Conservation (phyloP, 371 early-diverging fungal genomes). For the Mortierella sp. region DNA sequence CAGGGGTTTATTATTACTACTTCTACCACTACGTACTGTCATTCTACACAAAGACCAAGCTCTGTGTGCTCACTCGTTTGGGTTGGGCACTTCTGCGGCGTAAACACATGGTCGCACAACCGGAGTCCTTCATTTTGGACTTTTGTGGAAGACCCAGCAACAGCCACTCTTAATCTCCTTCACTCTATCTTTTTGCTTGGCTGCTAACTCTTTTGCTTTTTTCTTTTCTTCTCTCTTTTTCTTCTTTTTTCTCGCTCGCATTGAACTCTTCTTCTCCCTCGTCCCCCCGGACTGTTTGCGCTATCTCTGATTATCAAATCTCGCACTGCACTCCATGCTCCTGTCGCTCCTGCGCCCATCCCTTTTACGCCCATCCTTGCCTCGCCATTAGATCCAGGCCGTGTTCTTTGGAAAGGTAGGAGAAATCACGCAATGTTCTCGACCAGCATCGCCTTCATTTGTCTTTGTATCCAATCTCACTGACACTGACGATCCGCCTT, state of each 20-base stretch:
- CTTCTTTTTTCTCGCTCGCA: not conserved
- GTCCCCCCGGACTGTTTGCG: not conserved
- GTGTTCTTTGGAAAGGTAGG: slow-evolving; percentile 25
- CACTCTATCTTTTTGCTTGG: not conserved
- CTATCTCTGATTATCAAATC: not conserved
- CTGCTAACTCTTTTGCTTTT: not conserved
- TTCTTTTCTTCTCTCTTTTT: not conserved
- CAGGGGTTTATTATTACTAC: no score
- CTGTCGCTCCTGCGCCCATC: not conserved
- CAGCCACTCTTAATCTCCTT: no score
- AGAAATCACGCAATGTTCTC: not conserved
- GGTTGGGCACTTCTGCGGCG: no score
- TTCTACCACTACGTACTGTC: no score
- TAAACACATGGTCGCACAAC: no score
- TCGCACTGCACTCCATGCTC: not conserved
- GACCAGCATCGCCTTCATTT: slow-evolving; percentile 1
- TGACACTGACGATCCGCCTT: slow-evolving; percentile 5
- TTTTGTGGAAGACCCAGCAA: no score
- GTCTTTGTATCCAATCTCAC: not conserved
- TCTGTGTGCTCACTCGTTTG: no score
- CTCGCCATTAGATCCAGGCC: slow-evolving; percentile 9
- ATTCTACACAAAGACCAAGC: no score
- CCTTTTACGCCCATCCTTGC: not conserved
- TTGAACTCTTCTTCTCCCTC: not conserved
- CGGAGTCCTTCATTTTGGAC: no score